Conservation (phyloP, 768 basidiomycete species). For the Rhodotorula paludigena region DNA sequence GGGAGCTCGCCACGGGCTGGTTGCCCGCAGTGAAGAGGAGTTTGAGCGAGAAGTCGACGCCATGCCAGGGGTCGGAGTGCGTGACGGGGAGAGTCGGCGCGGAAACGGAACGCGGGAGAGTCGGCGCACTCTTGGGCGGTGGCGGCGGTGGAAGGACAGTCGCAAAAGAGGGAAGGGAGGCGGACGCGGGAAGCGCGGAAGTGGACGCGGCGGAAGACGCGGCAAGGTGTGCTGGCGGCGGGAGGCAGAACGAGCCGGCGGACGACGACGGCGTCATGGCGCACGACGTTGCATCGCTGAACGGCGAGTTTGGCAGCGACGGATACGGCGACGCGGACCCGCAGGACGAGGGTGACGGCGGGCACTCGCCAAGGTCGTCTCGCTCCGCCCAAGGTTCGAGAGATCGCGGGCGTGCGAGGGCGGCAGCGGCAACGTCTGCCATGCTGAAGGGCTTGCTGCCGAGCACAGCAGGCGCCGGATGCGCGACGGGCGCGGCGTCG, state of each 20-base stretch:
- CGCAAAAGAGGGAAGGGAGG: background rate
- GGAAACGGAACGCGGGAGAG: conserved; percentile 12
- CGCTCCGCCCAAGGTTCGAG: conserved; percentile 34
- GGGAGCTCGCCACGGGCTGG: background rate
- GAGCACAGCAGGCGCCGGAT: background rate
- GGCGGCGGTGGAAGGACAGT: conserved; percentile 15
- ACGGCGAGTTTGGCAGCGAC: conserved; percentile 22
- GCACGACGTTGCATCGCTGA: conserved; percentile 35
- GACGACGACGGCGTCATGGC: conserved; percentile 38
- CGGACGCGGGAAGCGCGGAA: background rate
- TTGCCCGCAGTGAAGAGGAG: conserved; percentile 30
- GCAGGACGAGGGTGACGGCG: conserved; percentile 24
- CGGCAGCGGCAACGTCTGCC: conserved; percentile 27
- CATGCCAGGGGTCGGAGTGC: conserved; percentile 24
- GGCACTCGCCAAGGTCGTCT: conserved; percentile 24
- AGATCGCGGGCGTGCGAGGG: conserved; percentile 25
- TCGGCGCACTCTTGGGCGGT: conserved; percentile 6
- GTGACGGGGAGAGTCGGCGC: conserved; percentile 1
- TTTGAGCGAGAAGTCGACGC: conserved; percentile 35
- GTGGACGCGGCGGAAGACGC: conserved; percentile 5
- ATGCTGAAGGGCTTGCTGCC: conserved; percentile 27
- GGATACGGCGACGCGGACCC: conserved; percentile 13
- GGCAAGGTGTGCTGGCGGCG: conserved; percentile 12
- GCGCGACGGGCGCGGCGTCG: background rate
- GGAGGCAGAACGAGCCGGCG: conserved; percentile 29